Evolutionary conservation across 169 alveolate genomes (phyloP).

Genomic region (Plasmodium malariae): DNA sequence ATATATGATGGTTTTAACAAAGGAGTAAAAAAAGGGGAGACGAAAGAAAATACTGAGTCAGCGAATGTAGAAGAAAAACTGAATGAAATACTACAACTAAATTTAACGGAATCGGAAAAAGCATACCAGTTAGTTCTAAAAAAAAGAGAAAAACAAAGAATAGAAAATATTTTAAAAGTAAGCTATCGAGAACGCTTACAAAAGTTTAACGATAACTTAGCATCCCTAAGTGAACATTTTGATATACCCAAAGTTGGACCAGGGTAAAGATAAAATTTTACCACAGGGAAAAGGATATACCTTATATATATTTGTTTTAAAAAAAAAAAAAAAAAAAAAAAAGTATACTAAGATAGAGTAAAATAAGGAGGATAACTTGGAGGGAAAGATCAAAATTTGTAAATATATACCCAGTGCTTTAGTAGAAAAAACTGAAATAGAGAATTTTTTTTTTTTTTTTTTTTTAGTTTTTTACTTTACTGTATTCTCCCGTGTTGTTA

Average conservation of each 20-base stretch:
- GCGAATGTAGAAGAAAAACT: constrained; percentile 33
- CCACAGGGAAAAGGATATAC: not conserved
- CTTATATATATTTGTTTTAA: constrained; percentile 11
- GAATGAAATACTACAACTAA: constrained; percentile 36
- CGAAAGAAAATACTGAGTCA: constrained; percentile 38
- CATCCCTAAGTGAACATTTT: constrained; percentile 91
- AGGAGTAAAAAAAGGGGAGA: not conserved
- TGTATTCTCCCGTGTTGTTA: no score
- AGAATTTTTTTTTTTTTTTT: not conserved
- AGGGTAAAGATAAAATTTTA: constrained; percentile 83
- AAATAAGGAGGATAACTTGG: no score
- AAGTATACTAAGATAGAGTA: not conserved
- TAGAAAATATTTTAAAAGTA: constrained; percentile 84
- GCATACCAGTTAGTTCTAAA: constrained; percentile 87
- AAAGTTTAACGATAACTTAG: constrained; percentile 88
- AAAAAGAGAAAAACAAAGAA: constrained; percentile 84
- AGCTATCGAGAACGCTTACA: constrained; percentile 91
- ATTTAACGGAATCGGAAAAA: constrained; percentile 84
- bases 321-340: constrained; percentile 12
- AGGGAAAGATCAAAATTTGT: no score
- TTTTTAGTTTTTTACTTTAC: no score
- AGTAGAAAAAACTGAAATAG: not conserved
- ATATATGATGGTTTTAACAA: constrained; percentile 4
- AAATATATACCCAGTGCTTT: no score
- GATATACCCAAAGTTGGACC: constrained; percentile 94